phyloP scores from a whole-genome alignment of 2,329 filamentous ascomycete genomes.

The Cercospora zeae-maydis region DNA sequence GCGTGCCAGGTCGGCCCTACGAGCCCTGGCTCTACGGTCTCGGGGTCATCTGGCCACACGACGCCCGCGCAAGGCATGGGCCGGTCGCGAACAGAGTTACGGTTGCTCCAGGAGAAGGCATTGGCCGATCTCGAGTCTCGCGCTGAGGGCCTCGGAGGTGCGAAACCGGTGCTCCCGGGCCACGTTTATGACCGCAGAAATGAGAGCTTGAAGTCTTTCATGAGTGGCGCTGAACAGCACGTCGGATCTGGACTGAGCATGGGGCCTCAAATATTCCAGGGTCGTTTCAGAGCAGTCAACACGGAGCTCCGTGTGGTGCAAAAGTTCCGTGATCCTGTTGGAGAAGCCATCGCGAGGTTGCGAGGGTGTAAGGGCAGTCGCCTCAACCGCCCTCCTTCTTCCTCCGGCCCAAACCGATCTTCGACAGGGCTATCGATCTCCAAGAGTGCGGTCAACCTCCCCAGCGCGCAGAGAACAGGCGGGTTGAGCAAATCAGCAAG shows the following conservation, averaged over 20 bases:
- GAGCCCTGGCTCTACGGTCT: slow-evolving; percentile 32
- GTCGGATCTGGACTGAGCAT: slow-evolving; percentile 22
- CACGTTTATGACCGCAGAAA: slow-evolving; percentile 36
- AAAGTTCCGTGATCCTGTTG: slow-evolving; percentile 34
- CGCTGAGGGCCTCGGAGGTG: slow-evolving; percentile 18
- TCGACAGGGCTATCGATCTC: slow-evolving; percentile 18
- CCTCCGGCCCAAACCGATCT: slow-evolving; percentile 6
- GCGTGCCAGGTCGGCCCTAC: slow-evolving; percentile 25
- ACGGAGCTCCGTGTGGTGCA: slow-evolving; percentile 35
- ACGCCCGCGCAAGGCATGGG: slow-evolving; percentile 30
- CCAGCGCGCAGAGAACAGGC: slow-evolving; percentile 16
- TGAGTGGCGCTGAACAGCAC: slow-evolving; percentile 20
- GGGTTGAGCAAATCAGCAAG: slow-evolving; percentile 23
- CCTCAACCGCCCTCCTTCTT: slow-evolving; percentile 15
- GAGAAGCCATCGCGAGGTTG: slow-evolving; percentile 32
- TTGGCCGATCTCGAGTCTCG: slow-evolving; percentile 32
- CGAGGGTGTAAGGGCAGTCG: slow-evolving; percentile 24
- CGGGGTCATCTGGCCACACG: slow-evolving; percentile 30
- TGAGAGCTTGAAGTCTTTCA: slow-evolving; percentile 34
- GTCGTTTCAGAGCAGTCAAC: slow-evolving; percentile 36
- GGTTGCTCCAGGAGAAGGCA: slow-evolving; percentile 35
- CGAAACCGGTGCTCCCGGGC: slow-evolving; percentile 30
- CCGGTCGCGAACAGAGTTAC: slow-evolving; percentile 34
- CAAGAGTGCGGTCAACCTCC: slow-evolving; percentile 26
- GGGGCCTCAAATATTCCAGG: slow-evolving; percentile 36